Evolutionary conservation across 2,329 filamentous ascomycete species (phyloP), one percentile per base, ranked within the genome.

Genomic region (Shiraia bambusicola): DNA sequence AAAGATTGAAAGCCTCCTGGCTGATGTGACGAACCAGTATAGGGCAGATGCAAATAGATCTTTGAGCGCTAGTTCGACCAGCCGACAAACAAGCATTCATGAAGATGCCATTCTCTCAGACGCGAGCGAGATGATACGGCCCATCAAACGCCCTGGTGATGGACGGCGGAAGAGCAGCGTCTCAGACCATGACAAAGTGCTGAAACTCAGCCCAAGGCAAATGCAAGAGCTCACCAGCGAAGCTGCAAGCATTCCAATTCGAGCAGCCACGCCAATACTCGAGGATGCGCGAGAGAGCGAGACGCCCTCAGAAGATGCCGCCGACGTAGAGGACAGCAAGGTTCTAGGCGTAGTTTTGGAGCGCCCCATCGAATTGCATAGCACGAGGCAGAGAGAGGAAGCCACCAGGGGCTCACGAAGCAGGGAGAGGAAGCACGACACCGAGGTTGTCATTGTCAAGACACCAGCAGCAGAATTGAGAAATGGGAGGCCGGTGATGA

Each of bases 201-300:
- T 77, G 43, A 81, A 78, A 52, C 64, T 81, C 22, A 80, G 78
- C 3, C 73, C 75, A 2, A 72, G 71, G 28, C 73, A 80, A 58
- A 76, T 82, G 2, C 72, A 78, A 29, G 76, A 79, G 31, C 70
- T 82, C 29, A 78, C 76, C 5, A 69, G 72, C 12, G 77, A 78
- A 10, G 76, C 77, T 7, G 70, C 76, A 12, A 80, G 76, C 29
- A 69, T 81, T n/a, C 76, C 78, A 3, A 58, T 77, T 27, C 72
- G 74, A 19, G 59, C 71, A 11, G 69, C 70, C 7, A 58, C 66
- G 5, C 65, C 62, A 4, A 67, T 72, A 14, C 50, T 54, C 4
- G 68, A 70, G 42, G 66, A 70, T 30, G 58, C 53, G 3, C 38
- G 52, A 11, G 63, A 64, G 25, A 48, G 45, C 14, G 54, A 47